Evolutionary conservation across 164 flowering plant genomes (phyloP), one percentile per base, ranked within the genome.

Genomic region (Litsea cubeba): DNA sequence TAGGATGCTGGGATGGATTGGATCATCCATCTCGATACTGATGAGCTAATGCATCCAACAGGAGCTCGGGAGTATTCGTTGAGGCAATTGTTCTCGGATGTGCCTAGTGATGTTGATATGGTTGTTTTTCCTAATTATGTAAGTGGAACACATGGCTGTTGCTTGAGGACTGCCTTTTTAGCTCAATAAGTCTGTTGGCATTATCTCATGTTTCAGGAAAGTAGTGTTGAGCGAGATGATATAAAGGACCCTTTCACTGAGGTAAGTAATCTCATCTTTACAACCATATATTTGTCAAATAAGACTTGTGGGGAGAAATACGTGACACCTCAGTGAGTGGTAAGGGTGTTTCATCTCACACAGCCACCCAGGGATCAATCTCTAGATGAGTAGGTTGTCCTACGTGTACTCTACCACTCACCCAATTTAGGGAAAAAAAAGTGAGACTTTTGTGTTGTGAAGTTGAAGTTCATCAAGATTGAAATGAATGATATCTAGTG

Each of bases 41-140:
- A 96, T 83, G 99, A 96, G 79, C 79, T 96, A 71, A 58, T 94
- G 50, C 91, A 96, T 80, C 99, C 98, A 68, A 95, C 94, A 22
- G 99, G 98, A 54, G 78, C 95, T 54, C 83, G 79, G 26, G 99
- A 90, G 76, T 96, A 93, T 78, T 96, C 99, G 18, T 80, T 96
- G 84, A 86, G 95, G 79, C 88, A 86, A 65, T 76, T 96, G 85
- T 84, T 96, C 70, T 77, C 75, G 67, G 93, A 96, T 75, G 88
- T 96, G 24, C 98, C 99, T 74, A 72, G 79, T 40, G 82, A 91
- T 85, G 95, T 94, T 23, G 98, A 96, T 81, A 87, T 87, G 90
- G 97, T 96, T 73, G 75, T 94, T 71, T 96, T 96, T 83, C 94
- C 98, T 74, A 96, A 96, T 84, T 96, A 96, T 88, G 99, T 96